Evolutionary conservation across 192 early-diverging fungal species (phyloP), one percentile per base, ranked within the genome.

Genomic region (Obelidium mucronatum): DNA sequence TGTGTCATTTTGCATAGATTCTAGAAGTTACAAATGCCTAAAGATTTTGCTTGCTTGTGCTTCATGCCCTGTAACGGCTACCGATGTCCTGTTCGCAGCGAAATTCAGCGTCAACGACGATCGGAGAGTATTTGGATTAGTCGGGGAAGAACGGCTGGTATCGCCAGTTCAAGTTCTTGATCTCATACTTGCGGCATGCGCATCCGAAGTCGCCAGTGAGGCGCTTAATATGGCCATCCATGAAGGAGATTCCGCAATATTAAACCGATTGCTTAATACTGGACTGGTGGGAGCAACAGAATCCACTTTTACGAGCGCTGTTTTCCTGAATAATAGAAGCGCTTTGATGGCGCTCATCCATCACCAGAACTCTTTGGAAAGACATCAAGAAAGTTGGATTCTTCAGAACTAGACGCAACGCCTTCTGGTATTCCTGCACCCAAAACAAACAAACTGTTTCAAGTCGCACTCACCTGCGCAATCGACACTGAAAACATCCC

Each of bases 201-300:
- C 52, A 13, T 8, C 54, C 5, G 51, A 51, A 8, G 34, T 72
- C 1, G 39, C 66, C 13, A 72, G 53, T 11, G 69, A 72, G 37
- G 69, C 69, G 6, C 36, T 72, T 33, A 72, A 72, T 36, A 72
- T 72, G 69, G 24, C 69, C 22, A 58, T 72, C 19, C 69, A 72
- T 26, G 69, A 72, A 26, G 69, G 69, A 15, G 36, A 36, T 30
- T 8, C 39, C 26, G 22, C 53, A 3, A 37, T 58, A n/a, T 35
- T 72, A 26, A 36, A 11, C 4, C 4, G 8, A 24, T 30, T 72
- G 4, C 55, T 72, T 13, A 22, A 59, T 3, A 33, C 48, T 6
- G 69, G 53, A 15, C 34, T 36, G 19, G 55, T 58, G 0, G 44
- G 19, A 19, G n/a, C 67, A 52, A 56, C 34, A 17, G 69, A 72